These are phyloP conservation scores for Pseudogymnoascus sp. DNA, from an alignment of 2,329 filamentous ascomycete genomes.

Conservation along the genomic window DNA sequence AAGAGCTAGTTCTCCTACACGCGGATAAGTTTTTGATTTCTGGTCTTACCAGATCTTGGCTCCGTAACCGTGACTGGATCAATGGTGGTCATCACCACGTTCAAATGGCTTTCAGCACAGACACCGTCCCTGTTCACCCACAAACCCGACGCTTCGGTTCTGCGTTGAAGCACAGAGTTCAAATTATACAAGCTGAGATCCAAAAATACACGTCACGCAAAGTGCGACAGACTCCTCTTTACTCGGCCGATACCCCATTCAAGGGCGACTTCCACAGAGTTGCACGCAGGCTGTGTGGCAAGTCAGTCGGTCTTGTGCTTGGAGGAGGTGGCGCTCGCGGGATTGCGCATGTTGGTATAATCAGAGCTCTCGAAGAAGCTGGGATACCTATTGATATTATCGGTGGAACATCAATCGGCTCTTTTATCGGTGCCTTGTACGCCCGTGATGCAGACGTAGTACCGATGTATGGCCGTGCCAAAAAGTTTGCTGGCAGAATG, in stretches of 20 bases:
- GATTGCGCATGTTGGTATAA: conserved; percentile 88
- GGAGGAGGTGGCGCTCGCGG: conserved; percentile 90
- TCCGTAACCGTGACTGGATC: conserved; percentile 92
- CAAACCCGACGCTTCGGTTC: conserved; percentile 72
- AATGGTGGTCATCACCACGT: conserved; percentile 97
- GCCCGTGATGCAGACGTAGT: conserved; percentile 94
- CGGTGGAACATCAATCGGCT: conserved; percentile 90
- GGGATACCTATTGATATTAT: conserved; percentile 94
- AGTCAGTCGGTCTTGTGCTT: conserved; percentile 87
- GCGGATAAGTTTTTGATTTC: conserved; percentile 78
- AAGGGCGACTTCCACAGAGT: conserved; percentile 96
- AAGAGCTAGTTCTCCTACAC: conserved; percentile 84
- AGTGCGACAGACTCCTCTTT: conserved; percentile 79
- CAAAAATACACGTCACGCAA: conserved; percentile 96
- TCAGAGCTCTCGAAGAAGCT: conserved; percentile 88
- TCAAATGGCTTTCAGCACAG: conserved; percentile 81
- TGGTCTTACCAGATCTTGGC: conserved; percentile 80
- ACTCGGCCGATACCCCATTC: conserved; percentile 83
- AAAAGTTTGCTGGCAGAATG: conserved; percentile 98
- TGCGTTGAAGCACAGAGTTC: conserved; percentile 83
- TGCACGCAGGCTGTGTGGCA: conserved; percentile 81
- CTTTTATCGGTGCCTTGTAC: conserved; percentile 91
- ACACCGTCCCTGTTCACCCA: conserved; percentile 67
- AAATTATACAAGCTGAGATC: conserved; percentile 91
- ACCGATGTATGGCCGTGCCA: conserved; percentile 90